Base-by-base conservation (phyloP, 2,329 filamentous ascomycete species). In the Fusarium hainanense region DNA sequence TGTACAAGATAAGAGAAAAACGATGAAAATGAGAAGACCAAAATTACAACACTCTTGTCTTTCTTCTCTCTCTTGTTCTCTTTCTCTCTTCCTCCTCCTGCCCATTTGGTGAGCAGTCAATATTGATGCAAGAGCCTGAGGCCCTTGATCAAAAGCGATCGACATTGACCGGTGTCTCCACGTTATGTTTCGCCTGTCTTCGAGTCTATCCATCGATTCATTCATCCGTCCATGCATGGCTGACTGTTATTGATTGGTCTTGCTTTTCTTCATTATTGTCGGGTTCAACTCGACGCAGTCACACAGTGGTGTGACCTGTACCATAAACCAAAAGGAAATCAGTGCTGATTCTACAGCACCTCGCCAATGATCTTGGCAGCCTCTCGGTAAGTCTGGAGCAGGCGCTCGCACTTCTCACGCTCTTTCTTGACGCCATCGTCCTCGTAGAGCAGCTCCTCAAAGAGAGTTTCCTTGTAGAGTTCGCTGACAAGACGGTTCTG, bases 331-430 rank as follows among this genome's bases (percentile, higher is more conserved):
- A 25, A 37, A 51, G 54, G 27, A 57, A 47, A 50, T 27, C 46
- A 30, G 46, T 54, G 47, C 37, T 47, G 43, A 44, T 37, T 70
- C 80, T 91, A 94, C 83, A 97, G 84, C 64, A 99, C 96, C 82
- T 99, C 96, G 65, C 96, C 94, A 69, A 99, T 95, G 79, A 99
- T 99, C 87, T 97, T 98, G 68, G 95, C 94, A 21, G 96, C 96
- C 84, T 99, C 96, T 77, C 94, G 94, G 84, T 99, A 99, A 21
- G 96, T 99, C 79, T 92, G 90, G 68, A 98, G 88, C 71, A 99
- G 85, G 80, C 94, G 96, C 85, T 99, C 96, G 82, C 96, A 99
- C 87, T 99, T 99, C 84, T 98, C 95, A 68, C 95, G 90, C 83
- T 98, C 95, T 77, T 94, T 94, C 87, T 98, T 98, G 79, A 99